phyloP scores from a whole-genome alignment of 306 rosid genomes.

The Alnus glutinosa region DNA sequence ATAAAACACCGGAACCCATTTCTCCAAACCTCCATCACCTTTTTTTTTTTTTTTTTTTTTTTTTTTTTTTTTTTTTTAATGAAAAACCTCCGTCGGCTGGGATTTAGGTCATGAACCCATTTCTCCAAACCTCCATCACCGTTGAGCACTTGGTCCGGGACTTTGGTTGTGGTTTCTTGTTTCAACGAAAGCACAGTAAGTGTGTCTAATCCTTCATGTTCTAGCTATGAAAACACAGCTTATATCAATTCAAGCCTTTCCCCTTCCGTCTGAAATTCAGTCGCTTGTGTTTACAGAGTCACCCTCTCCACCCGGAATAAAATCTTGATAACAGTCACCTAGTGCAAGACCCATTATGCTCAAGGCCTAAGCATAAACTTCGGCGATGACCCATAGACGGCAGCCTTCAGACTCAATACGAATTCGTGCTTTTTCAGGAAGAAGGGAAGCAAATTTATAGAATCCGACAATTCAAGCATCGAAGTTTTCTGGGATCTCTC shows the following conservation, averaged over 20 bases:
- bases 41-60: too few relatives aligned
- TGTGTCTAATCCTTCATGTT: constrained; percentile 80
- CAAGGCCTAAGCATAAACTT: constrained; percentile 63
- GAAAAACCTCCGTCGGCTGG: too few relatives aligned
- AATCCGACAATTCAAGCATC: constrained; percentile 43
- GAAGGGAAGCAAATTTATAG: constrained; percentile 67
- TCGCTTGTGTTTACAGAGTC: constrained; percentile 63
- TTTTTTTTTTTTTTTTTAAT: too few relatives aligned
- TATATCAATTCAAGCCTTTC: constrained; percentile 45
- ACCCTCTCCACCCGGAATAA: constrained; percentile 50
- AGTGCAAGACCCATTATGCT: constrained; percentile 58
- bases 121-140: too few relatives aligned
- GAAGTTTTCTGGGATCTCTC: constrained; percentile 85
- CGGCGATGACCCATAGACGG: constrained; percentile 38
- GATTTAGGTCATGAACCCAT: too few relatives aligned
- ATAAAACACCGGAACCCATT: too few relatives aligned
- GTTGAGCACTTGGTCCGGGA: too few relatives aligned
- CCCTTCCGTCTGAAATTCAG: constrained; percentile 67
- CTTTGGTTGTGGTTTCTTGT: constrained; percentile 47
- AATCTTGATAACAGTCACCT: constrained; percentile 52
- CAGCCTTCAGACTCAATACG: constrained; percentile 66
- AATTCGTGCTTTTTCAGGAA: constrained; percentile 68
- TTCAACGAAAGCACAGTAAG: constrained; percentile 73
- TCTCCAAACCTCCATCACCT: too few relatives aligned
- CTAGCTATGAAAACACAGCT: constrained; percentile 63